Evolutionary conservation across 202 grass and related monocot genomes (phyloP).

Genomic region (Zoysia matrella): DNA sequence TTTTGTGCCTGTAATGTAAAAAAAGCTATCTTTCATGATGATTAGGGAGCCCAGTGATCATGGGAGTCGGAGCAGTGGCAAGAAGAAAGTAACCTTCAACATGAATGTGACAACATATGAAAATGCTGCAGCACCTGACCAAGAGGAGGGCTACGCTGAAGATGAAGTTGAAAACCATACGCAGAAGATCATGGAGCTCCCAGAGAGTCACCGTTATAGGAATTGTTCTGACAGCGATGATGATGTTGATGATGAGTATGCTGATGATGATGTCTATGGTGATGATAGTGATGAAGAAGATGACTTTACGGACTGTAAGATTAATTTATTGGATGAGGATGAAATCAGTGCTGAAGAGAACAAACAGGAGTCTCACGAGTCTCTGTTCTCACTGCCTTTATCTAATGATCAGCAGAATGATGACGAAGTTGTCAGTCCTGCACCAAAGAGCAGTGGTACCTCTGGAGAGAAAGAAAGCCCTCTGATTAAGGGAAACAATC

Average conservation of each 20-base stretch:
- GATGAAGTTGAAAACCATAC: constrained; percentile 28
- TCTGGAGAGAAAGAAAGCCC: constrained; percentile 52
- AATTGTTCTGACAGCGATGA: constrained; percentile 70
- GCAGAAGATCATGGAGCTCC: constrained; percentile 41
- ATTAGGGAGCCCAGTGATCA: constrained; percentile 62
- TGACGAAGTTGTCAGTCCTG: constrained; percentile 63
- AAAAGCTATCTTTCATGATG: constrained; percentile 19
- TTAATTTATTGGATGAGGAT: constrained; percentile 54
- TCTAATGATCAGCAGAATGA: constrained; percentile 54
- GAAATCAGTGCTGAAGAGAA: constrained; percentile 50
- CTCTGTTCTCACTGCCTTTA: constrained; percentile 78
- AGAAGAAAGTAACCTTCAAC: constrained; percentile 88
- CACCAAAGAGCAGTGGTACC: constrained; percentile 42
- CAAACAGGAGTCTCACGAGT: constrained; percentile 76
- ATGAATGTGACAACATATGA: constrained; percentile 78
- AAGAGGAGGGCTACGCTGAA: constrained; percentile 37
- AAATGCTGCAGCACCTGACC: constrained; percentile 15
- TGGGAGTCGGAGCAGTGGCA: constrained; percentile 53
- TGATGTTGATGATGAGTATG: constrained; percentile 44
- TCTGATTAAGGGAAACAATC: constrained; percentile 48
- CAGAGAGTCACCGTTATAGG: constrained; percentile 75
- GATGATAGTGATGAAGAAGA: constrained; percentile 64
- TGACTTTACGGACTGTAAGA: constrained; percentile 59
- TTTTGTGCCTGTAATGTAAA: constrained; percentile 32
- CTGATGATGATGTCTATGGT: constrained; percentile 49